Evolutionary conservation across 2,329 filamentous ascomycete species (phyloP), one percentile per base, ranked within the genome.

Genomic region (Fusarium algeriense): DNA sequence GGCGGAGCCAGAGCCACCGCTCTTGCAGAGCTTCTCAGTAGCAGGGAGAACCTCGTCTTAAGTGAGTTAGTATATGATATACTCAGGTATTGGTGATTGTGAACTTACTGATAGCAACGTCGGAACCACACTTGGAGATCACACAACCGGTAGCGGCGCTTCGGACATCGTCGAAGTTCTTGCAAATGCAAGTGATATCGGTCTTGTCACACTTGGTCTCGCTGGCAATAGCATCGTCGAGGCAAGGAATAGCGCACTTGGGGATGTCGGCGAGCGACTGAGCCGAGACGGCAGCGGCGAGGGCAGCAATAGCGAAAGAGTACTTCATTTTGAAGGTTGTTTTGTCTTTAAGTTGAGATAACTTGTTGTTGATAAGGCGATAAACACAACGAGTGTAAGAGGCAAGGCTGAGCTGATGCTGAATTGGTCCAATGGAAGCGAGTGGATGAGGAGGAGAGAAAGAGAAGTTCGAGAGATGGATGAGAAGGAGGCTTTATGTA

Each of bases 1-100:
- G 40, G 30, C 30, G 30, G 30, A 30, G 30, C 23, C 23, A 23
- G 70, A 55, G 56, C 70, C 45, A 35, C 55, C 64, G 63, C 67
- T 59, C 32, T 71, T 64, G 78, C 81, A 83, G 69, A 83, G 78
- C 60, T 74, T 73, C 71, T 79, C 60, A 28, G 79, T 77, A 44
- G 81, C 81, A 62, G 82, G 81, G 49, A 83, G 76, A 46, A 84
- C 81, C 70, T 83, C 69, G 73, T 75, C 82, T 84, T 54, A 26
- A 20, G 10, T 20, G 28, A 55, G 74, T 76, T 71, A 76, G 74
- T 48, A 61, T 43, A n/a, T 32, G 26, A 28, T 35, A 19, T 12
- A 14, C 17, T 28, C 11, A 12, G 20, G 26, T 4, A 30, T 12
- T 11, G 44, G 6, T 11, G 26, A 40, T 28, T 30, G 50, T 20